A percentile compares a stretch with the other conserved stretches of the same genome.
phyloP scores from a whole-genome alignment of 163 green algal species.

The Coccomyxa subellipsoidea region DNA sequence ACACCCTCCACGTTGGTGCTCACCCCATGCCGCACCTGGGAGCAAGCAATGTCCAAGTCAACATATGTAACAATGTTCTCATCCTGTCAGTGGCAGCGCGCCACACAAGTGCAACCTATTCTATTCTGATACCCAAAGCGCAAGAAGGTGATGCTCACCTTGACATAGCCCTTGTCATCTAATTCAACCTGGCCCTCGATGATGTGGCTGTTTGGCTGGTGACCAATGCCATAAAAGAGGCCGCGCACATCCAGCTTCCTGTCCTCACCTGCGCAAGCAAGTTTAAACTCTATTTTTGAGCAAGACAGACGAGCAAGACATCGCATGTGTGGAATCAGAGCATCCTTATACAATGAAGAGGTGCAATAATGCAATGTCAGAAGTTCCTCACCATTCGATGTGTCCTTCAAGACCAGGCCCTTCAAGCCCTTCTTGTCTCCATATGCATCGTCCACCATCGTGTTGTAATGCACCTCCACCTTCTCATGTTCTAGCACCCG shows the following conservation, averaged over 20 bases:
- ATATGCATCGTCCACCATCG: slow-evolving; percentile 44
- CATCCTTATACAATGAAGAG: background rate
- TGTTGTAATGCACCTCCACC: slow-evolving; percentile 89
- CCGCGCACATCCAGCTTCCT: slow-evolving; percentile 65
- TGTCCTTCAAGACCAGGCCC: slow-evolving; percentile 66
- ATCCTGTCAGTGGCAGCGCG: too few species aligned
- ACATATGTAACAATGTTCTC: too few species aligned
- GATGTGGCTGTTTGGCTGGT: slow-evolving; percentile 87
- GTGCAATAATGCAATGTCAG: background rate
- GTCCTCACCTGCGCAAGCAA: slow-evolving; percentile 64
- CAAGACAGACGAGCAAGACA: background rate
- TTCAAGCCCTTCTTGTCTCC: slow-evolving; percentile 59
- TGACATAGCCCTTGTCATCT: slow-evolving; percentile 89
- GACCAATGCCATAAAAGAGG: slow-evolving; percentile 96
- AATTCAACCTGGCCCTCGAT: slow-evolving; percentile 73
- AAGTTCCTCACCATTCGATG: slow-evolving; percentile 37
- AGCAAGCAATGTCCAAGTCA: background rate
- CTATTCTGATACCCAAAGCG: too few species aligned
- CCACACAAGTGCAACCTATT: too few species aligned
- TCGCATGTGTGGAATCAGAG: background rate
- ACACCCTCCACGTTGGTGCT: slow-evolving; percentile 73
- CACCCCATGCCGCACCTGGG: slow-evolving; percentile 59
- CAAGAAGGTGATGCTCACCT: slow-evolving; percentile 38
- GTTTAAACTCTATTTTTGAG: too few species aligned
- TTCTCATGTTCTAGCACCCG: slow-evolving; percentile 56